phyloP scores from a whole-genome alignment of 768 basidiomycete genomes.

The Lactifluus hygrophoroides region DNA sequence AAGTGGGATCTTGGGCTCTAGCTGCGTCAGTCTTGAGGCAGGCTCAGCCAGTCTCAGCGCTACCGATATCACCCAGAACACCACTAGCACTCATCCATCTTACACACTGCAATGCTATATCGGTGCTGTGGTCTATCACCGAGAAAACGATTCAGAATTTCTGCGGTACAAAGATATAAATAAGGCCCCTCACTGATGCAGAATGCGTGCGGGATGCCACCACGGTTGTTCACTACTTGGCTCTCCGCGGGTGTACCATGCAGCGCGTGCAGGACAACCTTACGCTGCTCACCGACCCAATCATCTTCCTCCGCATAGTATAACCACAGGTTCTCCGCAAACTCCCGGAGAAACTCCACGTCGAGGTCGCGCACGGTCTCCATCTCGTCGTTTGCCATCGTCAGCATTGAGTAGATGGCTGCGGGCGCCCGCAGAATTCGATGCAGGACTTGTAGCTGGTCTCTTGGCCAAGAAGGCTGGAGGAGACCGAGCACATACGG shows the following conservation, averaged over 20 bases:
- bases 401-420: constrained; percentile 44
- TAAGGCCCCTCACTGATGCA: neutral
- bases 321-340: constrained; percentile 36
- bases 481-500: constrained; percentile 36
- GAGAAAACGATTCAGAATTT: neutral
- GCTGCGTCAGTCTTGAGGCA: too few relatives aligned
- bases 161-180: neutral
- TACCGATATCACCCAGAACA: neutral
- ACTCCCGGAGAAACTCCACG: constrained; percentile 31
- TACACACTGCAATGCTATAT: constrained; percentile 41
- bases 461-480: constrained; percentile 43
- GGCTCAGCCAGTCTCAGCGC: too few relatives aligned
- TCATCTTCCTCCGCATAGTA: constrained; percentile 57
- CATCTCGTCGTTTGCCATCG: constrained; percentile 68
- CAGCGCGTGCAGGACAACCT: constrained; percentile 30
- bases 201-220: constrained; percentile 10
- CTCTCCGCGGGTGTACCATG: constrained; percentile 30
- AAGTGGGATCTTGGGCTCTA: too few relatives aligned
- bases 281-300: constrained; percentile 59
- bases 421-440: constrained; percentile 43
- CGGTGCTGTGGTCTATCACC: constrained; percentile 33
- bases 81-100: constrained; percentile 32
- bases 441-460: constrained; percentile 39
- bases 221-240: constrained; percentile 37
- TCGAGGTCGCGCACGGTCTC: constrained; percentile 46